Percentiles rank a stretch among this genome's conserved stretches.
Evolutionary conservation across 2,329 filamentous ascomycete genomes (phyloP).

Genomic region (Basipetospora chlamydospora): DNA sequence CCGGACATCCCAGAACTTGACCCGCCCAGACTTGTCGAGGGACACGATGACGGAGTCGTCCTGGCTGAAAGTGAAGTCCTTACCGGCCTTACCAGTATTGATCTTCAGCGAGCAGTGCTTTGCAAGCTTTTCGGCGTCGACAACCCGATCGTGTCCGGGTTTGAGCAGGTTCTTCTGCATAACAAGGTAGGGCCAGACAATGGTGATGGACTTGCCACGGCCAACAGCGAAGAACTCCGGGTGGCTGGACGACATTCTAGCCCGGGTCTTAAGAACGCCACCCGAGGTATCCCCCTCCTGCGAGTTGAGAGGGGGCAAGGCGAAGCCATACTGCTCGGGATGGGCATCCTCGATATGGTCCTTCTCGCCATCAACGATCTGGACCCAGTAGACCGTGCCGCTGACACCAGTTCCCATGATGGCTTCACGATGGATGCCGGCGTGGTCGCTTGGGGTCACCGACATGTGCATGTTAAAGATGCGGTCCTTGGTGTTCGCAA

Average conservation of each 20-base stretch:
- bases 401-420: conserved; percentile 89
- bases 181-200: conserved; percentile 58
- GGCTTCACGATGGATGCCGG: conserved; percentile 52
- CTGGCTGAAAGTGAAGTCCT: conserved; percentile 95
- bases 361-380: conserved; percentile 61
- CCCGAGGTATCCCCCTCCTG: conserved; percentile 85
- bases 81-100: conserved; percentile 92
- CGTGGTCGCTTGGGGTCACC: conserved; percentile 43
- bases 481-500: conserved; percentile 80
- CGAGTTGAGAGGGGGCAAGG: conserved; percentile 72
- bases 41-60: conserved; percentile 91
- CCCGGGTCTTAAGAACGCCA: conserved; percentile 88
- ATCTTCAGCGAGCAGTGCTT: conserved; percentile 83
- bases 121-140: conserved; percentile 79
- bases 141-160: conserved; percentile 48
- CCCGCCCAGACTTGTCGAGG: conserved; percentile 86
- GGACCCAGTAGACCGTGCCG: conserved; percentile 91
- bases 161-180: conserved; percentile 50
- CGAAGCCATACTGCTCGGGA: conserved; percentile 73
- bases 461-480: conserved; percentile 90
- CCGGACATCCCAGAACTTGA: conserved; percentile 97
- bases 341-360: conserved; percentile 67
- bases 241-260: conserved; percentile 76
- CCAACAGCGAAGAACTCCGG: conserved; percentile 92
- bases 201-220: conserved; percentile 88